Evolutionary conservation across 2,329 filamentous ascomycete genomes (phyloP), one percentile per base, ranked within the genome.

Genomic region (Fusarium praegraminearum): DNA sequence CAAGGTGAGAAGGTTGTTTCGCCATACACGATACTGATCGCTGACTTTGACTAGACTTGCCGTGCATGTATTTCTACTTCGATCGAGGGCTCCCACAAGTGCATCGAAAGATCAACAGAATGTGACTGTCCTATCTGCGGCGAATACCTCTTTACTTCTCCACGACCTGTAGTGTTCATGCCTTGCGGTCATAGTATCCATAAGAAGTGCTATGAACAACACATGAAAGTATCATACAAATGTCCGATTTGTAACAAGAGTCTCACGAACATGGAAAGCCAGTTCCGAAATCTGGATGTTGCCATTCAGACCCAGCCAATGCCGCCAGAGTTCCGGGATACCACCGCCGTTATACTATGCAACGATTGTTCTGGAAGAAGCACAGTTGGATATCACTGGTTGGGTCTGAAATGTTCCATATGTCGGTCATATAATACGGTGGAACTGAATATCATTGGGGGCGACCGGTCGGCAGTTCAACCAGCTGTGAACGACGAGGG

Each of bases 241-340:
- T 99, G 96, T 75, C 96, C 95, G 1, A 94, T 98, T 50, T 99
- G 96, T 85, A 97, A 91, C 82, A 97, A 96, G 80, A 97, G 93
- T 69, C 91, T 97, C n/a, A 89, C 93, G 71, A 98, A 98, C 77
- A 99, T 99, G 95, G 95, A 98, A 76, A 88, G 93, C 38, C 92
- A 97, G 73, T 99, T 98, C 82, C 90, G 93, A 50, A 96, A 96
- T 72, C 82, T 98, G 35, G 95, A 98, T 75, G 88, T 94, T 54
- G 91, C 93, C 51, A 97, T 99, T 64, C 87, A 92, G 69, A 86
- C 87, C 45, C 96, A 99, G 77, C 96, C 96, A 3, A 98, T 99
- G 94, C 96, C 96, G 0, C 81, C 85, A 8, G 92, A 97, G 69
- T 97, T 94, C 75, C 85, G 83, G 65, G 89, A 93, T 73, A 94